Percentiles rank a stretch among this genome's conserved stretches.
phyloP scores from a whole-genome alignment of 257 asterid genomes.

The Buddleja alternifolia region DNA sequence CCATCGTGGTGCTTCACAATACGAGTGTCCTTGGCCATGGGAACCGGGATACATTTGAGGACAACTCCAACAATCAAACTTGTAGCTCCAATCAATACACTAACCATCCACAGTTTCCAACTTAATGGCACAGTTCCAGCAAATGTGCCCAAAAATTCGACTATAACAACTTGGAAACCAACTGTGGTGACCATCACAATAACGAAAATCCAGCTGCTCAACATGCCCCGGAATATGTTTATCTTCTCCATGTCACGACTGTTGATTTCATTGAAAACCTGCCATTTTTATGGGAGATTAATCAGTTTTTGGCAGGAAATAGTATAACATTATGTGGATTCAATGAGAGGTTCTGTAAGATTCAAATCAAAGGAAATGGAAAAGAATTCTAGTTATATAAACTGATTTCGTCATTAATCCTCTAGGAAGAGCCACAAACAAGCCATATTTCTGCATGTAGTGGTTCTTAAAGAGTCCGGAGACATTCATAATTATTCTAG shows the following conservation, averaged over 20 bases:
- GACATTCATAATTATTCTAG: no score
- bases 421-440: not conserved
- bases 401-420: not conserved
- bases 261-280: constrained; percentile 87
- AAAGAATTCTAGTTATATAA: not conserved
- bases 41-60: constrained; percentile 64
- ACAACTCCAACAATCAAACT: constrained; percentile 54
- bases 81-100: constrained; percentile 58
- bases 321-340: not conserved
- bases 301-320: not conserved
- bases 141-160: constrained; percentile 61
- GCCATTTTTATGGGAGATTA: not conserved
- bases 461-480: no score
- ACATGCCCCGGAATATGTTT: constrained; percentile 64
- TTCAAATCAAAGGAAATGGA: not conserved
- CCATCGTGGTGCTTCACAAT: constrained; percentile 58
- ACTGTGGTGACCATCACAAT: constrained; percentile 57
- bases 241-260: constrained; percentile 86
- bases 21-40: constrained; percentile 16
- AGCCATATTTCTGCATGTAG: not conserved
- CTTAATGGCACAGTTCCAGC: constrained; percentile 68
- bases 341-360: not conserved
- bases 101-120: constrained; percentile 56
- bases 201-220: constrained; percentile 70
- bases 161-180: constrained; percentile 64